Conservation (phyloP, 805 yeast genomes). For the Ogataea pini region DNA sequence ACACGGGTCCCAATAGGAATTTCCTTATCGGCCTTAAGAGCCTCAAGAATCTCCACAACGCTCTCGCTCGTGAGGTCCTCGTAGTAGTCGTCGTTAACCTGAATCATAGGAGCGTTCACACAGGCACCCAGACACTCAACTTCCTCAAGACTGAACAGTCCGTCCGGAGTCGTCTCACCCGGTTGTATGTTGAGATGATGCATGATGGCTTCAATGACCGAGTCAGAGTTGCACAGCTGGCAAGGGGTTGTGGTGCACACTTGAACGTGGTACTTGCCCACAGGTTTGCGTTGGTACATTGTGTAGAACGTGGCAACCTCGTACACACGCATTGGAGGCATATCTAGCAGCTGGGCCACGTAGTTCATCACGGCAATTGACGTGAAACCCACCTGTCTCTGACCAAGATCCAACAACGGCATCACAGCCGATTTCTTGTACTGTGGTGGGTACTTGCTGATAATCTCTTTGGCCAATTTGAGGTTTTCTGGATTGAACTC, state of each 20-base stretch:
- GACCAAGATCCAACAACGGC: conserved; percentile 86
- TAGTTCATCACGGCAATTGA: conserved; percentile 88
- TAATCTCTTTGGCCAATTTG: conserved; percentile 67
- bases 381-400: conserved; percentile 83
- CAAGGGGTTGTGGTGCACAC: conserved; percentile 91
- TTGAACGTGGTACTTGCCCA: conserved; percentile 82
- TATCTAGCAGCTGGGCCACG: conserved; percentile 78
- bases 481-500: conserved; percentile 68
- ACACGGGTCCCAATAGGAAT: conserved; percentile 65
- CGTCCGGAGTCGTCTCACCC: conserved; percentile 77
- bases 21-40: conserved; percentile 61
- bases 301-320: conserved; percentile 92
- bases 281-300: conserved; percentile 83
- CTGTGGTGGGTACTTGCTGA: conserved; percentile 81
- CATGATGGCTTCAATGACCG: conserved; percentile 69
- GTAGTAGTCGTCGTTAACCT: conserved; percentile 76
- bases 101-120: conserved; percentile 88
- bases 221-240: conserved; percentile 80
- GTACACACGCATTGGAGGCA: conserved; percentile 94
- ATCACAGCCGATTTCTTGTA: conserved; percentile 86
- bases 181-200: conserved; percentile 63
- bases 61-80: conserved; percentile 78
- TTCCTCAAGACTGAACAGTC: conserved; percentile 77
- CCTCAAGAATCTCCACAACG: conserved; percentile 59
- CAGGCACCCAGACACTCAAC: conserved; percentile 93